Base-by-base conservation (phyloP, 805 yeast species). In the Nakazawaea siamensis region DNA sequence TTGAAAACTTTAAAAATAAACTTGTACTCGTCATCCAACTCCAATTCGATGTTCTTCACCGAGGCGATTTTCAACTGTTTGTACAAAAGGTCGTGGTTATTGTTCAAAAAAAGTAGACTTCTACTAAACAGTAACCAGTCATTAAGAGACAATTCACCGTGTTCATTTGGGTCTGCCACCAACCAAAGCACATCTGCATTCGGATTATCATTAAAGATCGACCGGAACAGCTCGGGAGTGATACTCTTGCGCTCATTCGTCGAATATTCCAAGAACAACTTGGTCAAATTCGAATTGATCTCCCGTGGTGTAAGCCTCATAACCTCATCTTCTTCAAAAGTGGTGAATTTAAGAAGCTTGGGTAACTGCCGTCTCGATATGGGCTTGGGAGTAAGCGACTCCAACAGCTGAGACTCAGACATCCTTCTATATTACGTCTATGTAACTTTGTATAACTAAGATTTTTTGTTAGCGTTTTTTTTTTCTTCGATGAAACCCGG, bases 91-190 rank as follows among this genome's bases (percentile, higher is more conserved):
- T 40, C 40, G 35, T 67, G 60, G 37, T 63, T 55, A 37, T 70
- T 65, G 42, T 66, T 67, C 35, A 75, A 57, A 29, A 70, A 45
- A 4, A 55, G 21, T 6, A 72, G 56, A 23, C 66, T 66, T 41
- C 69, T 65, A 47, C 82, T 76, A 52, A 90, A 83, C 28, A 69
- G 68, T 33, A 73, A 59, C 81, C 94, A 90, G 52, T 90, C 96
- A 18, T 63, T 54, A 33, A 76, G 62, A 18, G 73, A 67, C 33
- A 85, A 65, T 40, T 67, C 76, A 6, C 96, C 97, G 44, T 74
- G 73, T 37, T 68, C 64, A 26, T 68, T 65, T 39, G 73, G 73
- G 58, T 90, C 97, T 12, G 95, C 85, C 18, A 86, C 76, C 38
- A 81, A 64, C 52, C 82, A 90, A 32, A 90, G 74, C 41, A 88